phyloP scores from a whole-genome alignment of 257 asterid genomes.

The Thymus quinquecostatus region DNA sequence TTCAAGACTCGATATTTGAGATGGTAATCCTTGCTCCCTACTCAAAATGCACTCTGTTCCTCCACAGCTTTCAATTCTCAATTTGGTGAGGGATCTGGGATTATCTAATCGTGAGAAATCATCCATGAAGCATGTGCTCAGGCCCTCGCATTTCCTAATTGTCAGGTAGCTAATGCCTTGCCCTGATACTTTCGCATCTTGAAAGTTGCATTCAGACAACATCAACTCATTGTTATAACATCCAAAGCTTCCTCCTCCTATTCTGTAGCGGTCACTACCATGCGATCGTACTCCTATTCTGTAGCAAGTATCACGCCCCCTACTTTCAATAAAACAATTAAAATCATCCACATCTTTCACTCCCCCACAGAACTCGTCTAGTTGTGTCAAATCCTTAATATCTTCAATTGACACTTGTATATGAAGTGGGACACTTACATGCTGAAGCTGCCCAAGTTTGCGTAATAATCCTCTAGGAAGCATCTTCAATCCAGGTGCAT shows the following conservation, averaged over 20 bases:
- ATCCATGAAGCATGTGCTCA: not conserved
- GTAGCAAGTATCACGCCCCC: too few relatives aligned
- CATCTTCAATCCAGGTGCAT: too few relatives aligned
- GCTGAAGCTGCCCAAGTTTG: not conserved
- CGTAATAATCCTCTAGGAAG: not conserved
- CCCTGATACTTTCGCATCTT: not conserved
- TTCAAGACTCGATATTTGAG: not conserved
- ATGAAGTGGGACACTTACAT: not conserved
- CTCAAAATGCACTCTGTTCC: slow-evolving; percentile 15
- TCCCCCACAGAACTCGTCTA: slow-evolving; percentile 17
- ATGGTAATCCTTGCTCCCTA: not conserved
- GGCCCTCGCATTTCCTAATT: not conserved
- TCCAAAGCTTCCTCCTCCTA: not conserved
- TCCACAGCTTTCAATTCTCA: not conserved
- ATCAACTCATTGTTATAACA: not conserved
- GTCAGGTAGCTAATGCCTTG: not conserved
- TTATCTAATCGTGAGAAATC: not conserved
- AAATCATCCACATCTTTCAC: not conserved
- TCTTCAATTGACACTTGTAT: not conserved
- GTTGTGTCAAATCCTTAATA: not conserved
- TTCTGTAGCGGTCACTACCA: too few relatives aligned
- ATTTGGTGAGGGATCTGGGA: not conserved
- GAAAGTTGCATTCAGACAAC: not conserved
- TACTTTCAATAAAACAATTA: not conserved
- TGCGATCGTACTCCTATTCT: not conserved